phyloP scores from a whole-genome alignment of 1,284 basidiomycete genomes.

The Cryptococcus amylolentus region DNA sequence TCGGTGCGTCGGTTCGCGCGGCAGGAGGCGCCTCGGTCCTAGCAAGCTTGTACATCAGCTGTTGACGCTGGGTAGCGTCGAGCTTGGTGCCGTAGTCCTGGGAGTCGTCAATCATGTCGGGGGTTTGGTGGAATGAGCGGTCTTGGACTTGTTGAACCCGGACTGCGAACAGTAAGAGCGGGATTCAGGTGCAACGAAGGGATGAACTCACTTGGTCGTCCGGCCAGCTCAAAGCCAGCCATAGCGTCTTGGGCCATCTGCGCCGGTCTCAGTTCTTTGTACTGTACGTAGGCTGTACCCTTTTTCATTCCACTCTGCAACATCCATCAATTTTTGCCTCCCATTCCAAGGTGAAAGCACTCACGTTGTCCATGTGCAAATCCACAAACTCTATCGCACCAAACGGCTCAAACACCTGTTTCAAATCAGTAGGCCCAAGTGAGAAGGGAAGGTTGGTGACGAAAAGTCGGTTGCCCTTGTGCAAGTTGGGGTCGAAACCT shows the following conservation, averaged over 20 bases:
- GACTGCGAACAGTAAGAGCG: conserved; percentile 54
- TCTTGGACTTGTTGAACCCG: conserved; percentile 88
- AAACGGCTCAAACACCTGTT: conserved; percentile 97
- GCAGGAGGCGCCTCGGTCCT: conserved; percentile 53
- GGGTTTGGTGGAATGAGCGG: conserved; percentile 50
- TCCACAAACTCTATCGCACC: conserved; percentile 97
- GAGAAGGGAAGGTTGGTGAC: conserved; percentile 96
- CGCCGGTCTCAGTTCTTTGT: conserved; percentile 82
- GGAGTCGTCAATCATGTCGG: conserved; percentile 34
- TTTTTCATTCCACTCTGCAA: conserved; percentile 82
- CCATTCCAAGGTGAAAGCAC: conserved; percentile 7
- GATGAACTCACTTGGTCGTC: conserved; percentile 66
- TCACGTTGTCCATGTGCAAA: conserved; percentile 72
- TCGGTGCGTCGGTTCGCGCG: conserved; percentile 1
- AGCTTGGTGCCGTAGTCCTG: conserved; percentile 62
- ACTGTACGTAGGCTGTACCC: conserved; percentile 98
- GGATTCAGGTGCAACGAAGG: background rate
- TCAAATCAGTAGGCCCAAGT: conserved; percentile 91
- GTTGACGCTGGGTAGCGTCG: conserved; percentile 91
- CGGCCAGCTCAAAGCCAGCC: conserved; percentile 97
- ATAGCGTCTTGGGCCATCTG: conserved; percentile 96
- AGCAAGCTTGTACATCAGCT: conserved; percentile 98
- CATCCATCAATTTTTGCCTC: conserved; percentile 35
- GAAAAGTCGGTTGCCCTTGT: conserved; percentile 68
- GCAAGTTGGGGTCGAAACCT: conserved; percentile 44